These are phyloP conservation scores for Chrysanthemum makinoi DNA, from an alignment of 129 eudicot species.

Conservation along the genomic window DNA sequence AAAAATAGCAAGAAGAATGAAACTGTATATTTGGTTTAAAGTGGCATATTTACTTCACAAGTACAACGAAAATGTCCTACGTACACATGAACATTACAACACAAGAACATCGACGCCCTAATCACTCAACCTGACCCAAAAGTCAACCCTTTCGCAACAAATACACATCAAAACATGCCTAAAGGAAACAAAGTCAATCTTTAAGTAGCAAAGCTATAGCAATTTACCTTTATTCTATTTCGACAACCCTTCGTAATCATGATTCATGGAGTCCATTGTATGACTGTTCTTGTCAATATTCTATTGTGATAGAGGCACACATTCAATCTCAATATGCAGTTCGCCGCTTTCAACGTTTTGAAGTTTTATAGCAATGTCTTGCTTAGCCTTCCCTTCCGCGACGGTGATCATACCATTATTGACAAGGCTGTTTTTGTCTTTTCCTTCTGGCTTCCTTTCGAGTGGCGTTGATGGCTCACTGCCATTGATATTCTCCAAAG, in stretches of 20 bases:
- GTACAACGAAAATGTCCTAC: neutral
- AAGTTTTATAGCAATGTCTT: slow-evolving; percentile 55
- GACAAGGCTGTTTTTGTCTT: slow-evolving; percentile 47
- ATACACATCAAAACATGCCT: slow-evolving; percentile 16
- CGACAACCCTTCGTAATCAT: neutral
- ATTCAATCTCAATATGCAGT: slow-evolving; percentile 74
- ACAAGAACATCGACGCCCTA: slow-evolving; percentile 20
- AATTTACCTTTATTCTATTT: neutral
- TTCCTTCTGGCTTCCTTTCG: slow-evolving; percentile 46
- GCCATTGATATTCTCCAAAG: slow-evolving; percentile 39
- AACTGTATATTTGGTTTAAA: neutral
- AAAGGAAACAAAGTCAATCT: neutral
- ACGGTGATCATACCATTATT: slow-evolving; percentile 45
- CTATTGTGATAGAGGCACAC: slow-evolving; percentile 80
- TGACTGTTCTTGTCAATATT: neutral
- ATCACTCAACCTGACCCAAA: neutral
- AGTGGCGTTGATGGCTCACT: slow-evolving; percentile 42
- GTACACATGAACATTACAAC: slow-evolving; percentile 24
- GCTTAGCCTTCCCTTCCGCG: slow-evolving; percentile 60
- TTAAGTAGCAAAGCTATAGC: neutral
- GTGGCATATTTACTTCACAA: neutral
- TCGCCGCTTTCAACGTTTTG: slow-evolving; percentile 82
- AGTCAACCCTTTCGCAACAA: slow-evolving; percentile 13
- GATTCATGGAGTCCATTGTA: slow-evolving; percentile 1
- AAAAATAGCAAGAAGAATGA: neutral